These are phyloP conservation scores for Cucumis hystrix DNA, from an alignment of 306 rosid species.

Conservation along the genomic window DNA sequence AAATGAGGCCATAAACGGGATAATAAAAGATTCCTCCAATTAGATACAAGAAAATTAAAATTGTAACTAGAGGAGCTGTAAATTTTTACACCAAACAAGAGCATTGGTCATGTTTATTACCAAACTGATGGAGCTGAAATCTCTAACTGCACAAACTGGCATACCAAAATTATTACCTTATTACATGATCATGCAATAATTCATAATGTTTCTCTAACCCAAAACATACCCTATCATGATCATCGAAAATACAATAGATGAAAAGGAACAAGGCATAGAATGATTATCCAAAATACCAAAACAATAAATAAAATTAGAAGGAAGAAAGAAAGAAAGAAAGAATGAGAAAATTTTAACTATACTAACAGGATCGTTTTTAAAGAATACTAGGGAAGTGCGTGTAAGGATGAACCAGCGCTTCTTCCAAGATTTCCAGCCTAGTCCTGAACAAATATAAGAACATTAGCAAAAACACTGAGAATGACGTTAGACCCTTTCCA, in stretches of 20 bases:
- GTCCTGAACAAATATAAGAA: constrained; percentile 44
- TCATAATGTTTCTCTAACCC: neutral
- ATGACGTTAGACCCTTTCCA: neutral
- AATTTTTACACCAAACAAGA: too few relatives aligned
- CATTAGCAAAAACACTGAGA: constrained; percentile 1
- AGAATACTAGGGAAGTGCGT: constrained; percentile 84
- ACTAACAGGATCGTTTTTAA: constrained; percentile 96
- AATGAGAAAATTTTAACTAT: constrained; percentile 5
- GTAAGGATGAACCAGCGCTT: constrained; percentile 98
- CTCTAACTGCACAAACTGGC: neutral
- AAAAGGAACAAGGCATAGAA: neutral
- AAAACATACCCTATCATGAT: neutral
- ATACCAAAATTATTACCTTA: neutral
- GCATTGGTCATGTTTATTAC: neutral
- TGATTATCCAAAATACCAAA: neutral
- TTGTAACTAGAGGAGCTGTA: too few relatives aligned
- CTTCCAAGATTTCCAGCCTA: constrained; percentile 99
- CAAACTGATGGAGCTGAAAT: neutral
- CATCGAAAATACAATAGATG: neutral
- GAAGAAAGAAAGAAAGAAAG: neutral
- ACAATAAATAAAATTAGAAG: neutral
- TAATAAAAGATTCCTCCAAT: neutral
- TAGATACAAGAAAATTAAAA: too few relatives aligned
- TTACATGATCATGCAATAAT: neutral
- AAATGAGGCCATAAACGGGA: too few relatives aligned